Conservation (phyloP, 805 yeast species). For the Saccharomycopsis schoenii region DNA sequence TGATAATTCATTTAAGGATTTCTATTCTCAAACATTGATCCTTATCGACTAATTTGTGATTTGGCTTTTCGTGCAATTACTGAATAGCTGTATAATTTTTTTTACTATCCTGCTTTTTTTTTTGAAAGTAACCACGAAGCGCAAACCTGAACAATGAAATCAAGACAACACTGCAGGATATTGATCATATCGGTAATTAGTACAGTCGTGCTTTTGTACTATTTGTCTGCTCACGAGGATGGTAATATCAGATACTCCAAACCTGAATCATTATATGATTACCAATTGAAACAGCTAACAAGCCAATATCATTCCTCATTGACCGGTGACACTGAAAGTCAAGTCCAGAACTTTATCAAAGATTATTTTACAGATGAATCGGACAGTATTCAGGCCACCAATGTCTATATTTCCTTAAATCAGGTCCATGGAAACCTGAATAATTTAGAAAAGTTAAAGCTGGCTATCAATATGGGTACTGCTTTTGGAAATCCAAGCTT, state of each 20-base stretch:
- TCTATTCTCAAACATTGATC: too few relatives aligned
- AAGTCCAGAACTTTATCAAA: neutral
- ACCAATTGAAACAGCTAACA: neutral
- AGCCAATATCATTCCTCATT: neutral
- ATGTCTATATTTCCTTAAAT: neutral
- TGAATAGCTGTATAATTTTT: too few relatives aligned
- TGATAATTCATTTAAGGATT: too few relatives aligned
- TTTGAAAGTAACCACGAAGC: too few relatives aligned
- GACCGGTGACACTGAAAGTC: neutral
- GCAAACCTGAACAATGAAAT: neutral
- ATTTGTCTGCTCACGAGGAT: neutral
- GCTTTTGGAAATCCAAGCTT: slow-evolving; percentile 28
- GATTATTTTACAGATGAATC: neutral
- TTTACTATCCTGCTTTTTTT: too few relatives aligned
- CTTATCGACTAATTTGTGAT: too few relatives aligned
- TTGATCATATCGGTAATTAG: neutral
- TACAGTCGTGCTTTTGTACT: neutral
- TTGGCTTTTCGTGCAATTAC: too few relatives aligned
- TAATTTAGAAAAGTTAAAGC: slow-evolving; percentile 19
- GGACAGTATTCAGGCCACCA: slow-evolving; percentile 4
- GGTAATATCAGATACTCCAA: neutral
- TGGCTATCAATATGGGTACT: slow-evolving; percentile 21
- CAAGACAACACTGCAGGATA: neutral
- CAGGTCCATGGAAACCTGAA: neutral
- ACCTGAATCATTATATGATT: neutral